Conservation (phyloP, 2,329 filamentous ascomycete species). For the Tolypocladium tundrense region DNA sequence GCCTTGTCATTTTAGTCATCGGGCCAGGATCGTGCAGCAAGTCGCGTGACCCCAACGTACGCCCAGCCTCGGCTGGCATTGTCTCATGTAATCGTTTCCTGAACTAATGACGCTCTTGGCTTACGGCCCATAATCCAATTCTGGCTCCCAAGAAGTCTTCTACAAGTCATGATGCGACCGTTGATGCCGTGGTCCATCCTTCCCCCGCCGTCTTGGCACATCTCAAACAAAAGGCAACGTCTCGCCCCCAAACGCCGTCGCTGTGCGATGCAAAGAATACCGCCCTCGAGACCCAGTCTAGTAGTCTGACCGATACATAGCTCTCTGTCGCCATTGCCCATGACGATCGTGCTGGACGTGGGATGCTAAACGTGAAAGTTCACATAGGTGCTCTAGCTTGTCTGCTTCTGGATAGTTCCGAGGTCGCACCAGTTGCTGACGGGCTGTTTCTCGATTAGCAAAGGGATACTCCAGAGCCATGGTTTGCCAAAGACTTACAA, state of each 20-base stretch:
- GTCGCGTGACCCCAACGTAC: background rate
- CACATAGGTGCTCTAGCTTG: background rate
- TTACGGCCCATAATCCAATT: background rate
- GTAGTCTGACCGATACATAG: background rate
- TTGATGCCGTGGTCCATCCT: background rate
- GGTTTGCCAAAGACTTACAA: slow-evolving; percentile 51
- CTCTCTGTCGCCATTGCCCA: background rate
- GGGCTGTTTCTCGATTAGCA: slow-evolving; percentile 31
- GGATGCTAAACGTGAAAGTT: background rate
- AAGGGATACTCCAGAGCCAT: background rate
- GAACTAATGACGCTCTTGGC: background rate
- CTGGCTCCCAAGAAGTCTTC: background rate
- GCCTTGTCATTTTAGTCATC: background rate
- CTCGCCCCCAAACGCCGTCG: slow-evolving; percentile 19
- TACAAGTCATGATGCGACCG: background rate
- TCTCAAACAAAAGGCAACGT: background rate
- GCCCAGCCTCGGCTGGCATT: background rate
- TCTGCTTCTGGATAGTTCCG: slow-evolving; percentile 22
- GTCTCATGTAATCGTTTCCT: background rate
- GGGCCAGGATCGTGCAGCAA: background rate
- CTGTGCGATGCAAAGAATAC: slow-evolving; percentile 15
- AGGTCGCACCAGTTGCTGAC: slow-evolving; percentile 59
- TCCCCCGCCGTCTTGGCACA: background rate
- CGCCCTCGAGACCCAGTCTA: slow-evolving; percentile 6
- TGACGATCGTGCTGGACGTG: background rate